phyloP scores from a whole-genome alignment of 495 filamentous ascomycete species.

The Pyronema domesticum region DNA sequence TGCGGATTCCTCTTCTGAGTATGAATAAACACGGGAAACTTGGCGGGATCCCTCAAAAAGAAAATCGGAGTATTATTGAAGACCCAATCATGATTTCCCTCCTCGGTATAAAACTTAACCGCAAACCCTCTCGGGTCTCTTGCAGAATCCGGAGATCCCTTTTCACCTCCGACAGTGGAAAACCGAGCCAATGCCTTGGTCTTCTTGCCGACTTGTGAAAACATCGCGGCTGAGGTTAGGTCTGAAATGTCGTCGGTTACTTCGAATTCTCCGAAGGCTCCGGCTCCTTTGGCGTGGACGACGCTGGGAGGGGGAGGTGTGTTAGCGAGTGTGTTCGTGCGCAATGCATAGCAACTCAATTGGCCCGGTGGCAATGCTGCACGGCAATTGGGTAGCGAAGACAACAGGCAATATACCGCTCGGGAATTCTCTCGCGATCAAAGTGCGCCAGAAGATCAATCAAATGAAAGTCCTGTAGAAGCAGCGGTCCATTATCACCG shows the following conservation, averaged over 20 bases:
- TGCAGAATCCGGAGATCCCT: constrained; percentile 49
- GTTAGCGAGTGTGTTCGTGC: not conserved
- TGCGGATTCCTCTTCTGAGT: constrained; percentile 62
- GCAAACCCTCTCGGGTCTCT: constrained; percentile 55
- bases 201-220: constrained; percentile 48
- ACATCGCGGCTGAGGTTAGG: constrained; percentile 39
- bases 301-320: constrained; percentile 28
- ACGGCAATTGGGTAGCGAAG: not conserved
- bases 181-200: constrained; percentile 46
- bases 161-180: constrained; percentile 54
- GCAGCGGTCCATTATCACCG: constrained; percentile 43
- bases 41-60: constrained; percentile 62
- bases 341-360: no score
- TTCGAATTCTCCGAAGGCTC: constrained; percentile 60
- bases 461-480: constrained; percentile 43
- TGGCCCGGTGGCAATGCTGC: not conserved
- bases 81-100: constrained; percentile 32
- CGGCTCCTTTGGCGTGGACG: constrained; percentile 67
- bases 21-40: constrained; percentile 62
- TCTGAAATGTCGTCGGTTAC: constrained; percentile 48
- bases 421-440: constrained; percentile 35
- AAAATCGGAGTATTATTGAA: constrained; percentile 43
- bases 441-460: constrained; percentile 40
- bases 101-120: constrained; percentile 64
- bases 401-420: constrained; percentile 23